Base-by-base conservation (phyloP, 306 rosid genomes). In the Pachyrhizus erosus region DNA sequence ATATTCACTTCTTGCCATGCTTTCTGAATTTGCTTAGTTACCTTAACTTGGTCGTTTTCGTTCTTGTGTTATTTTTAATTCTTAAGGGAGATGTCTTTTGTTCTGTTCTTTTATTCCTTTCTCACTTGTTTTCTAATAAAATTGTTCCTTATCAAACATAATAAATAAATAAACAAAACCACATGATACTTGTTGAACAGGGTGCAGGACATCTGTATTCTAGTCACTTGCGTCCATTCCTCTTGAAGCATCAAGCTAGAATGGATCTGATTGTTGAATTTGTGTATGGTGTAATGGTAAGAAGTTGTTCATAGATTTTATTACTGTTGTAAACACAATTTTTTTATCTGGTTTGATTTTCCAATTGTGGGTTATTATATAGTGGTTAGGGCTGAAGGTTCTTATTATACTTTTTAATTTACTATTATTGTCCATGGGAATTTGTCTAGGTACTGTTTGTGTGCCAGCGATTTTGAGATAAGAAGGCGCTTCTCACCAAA, bases 171-270 rank as follows among this genome's bases (percentile, higher is more conserved):
- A 26, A 75, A 52, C 54, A 27, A 69, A 68, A 37, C 52, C 15
- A 7, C 34, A 21, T 66, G 5, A 10, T 43, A 12, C 54, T 74
- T 80, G 68, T 76, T 51, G 61, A 72, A 73, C 86, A 90, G 91
- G 93, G 93, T 51, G 91, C 91, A 23, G 80, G 12, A 24, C 82
- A 83, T 73, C 60, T 88, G 80, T 90, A 88, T 77, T 80, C 42
- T 74, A 86, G 43, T 77, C 85, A 82, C 79, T 29, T 90, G 86
- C 87, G 91, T 61, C 93, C 93, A 7, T 84, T 90, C 74, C 77
- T 90, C 20, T 77, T 65, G 75, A 88, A 76, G 85, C 93, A 86
- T 84, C 91, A 88, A 77, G 91, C 74, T 31, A 85, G 80, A 80
- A 58, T 90, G 74, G 91, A 90, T 86, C 86, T 70, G 60, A 54